These are phyloP conservation scores for Rusavskia elegans DNA, from an alignment of 495 filamentous ascomycete species.

Conservation along the genomic window DNA sequence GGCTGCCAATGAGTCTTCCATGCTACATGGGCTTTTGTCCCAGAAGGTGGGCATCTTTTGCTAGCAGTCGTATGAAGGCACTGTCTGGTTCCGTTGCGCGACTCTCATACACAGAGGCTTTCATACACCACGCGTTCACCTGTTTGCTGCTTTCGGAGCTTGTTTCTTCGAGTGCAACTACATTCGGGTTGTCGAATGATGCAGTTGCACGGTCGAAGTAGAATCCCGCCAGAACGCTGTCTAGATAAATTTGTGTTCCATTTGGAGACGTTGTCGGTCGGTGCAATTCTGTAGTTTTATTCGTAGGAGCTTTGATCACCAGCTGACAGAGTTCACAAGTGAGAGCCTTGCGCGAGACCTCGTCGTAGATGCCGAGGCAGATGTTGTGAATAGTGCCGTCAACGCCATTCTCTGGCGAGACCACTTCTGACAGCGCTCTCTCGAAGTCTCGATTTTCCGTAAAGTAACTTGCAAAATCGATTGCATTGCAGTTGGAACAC, in stretches of 20 bases:
- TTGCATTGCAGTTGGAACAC: neutral
- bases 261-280: neutral
- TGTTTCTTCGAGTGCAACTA: neutral
- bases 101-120: neutral
- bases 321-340: neutral
- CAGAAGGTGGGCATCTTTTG: conserved; percentile 1
- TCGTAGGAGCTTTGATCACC: neutral
- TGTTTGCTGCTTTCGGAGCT: neutral
- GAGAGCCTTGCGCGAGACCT: neutral
- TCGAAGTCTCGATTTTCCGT: neutral
- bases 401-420: neutral
- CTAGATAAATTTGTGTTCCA: neutral
- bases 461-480: neutral
- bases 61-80: neutral
- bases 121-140: neutral
- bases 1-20: neutral
- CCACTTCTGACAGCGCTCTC: neutral
- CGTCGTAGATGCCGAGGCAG: neutral
- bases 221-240: neutral
- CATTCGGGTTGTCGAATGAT: too few species aligned
- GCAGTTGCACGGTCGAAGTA: neutral
- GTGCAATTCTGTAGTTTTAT: neutral
- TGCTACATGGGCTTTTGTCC: neutral
- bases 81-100: neutral
- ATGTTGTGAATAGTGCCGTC: neutral